Evolutionary conservation across 495 filamentous ascomycete species (phyloP), one percentile per base, ranked within the genome.

Genomic region (Penicillium macrosclerotiorum): DNA sequence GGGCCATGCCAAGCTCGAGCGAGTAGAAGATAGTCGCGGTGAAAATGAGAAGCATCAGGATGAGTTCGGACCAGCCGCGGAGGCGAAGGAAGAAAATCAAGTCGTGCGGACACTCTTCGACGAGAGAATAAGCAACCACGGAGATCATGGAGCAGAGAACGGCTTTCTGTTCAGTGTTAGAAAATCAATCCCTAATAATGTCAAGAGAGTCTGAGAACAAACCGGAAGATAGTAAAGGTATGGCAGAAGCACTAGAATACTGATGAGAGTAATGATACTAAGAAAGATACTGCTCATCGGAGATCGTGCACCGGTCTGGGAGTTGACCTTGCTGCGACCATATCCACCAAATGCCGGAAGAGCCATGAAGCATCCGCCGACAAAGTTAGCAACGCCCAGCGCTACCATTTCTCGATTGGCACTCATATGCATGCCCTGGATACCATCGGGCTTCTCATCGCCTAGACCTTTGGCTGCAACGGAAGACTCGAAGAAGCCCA

Each of bases 401-500:
- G 94, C 92, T 8, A 97, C 87, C 51, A 99, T 83, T 61, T 99
- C 93, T 16, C 93, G 81, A 57, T 99, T 99, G 1, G 93, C 82
- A 59, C 89, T 95, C 35, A 97, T 74, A 24, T 83, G 71, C 58
- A 94, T 85, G 19, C 82, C 86, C 45, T 87, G 78, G 32, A 90
- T 74, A 24, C 83, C 83, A 52, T 80, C 76, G 8, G 62, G 58
- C 13, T 69, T 64, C 14, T 74, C 72, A 35, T 84, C 81, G 6
- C 85, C 87, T 2, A 99, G 68, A 45, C 85, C 88, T 67, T 97
- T 97, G 23, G 93, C 94, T 1, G 93, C 93, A n/a, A 99, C 90
- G 0, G 90, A 95, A 19, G 89, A 95, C 71, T 99, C 93, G 55
- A 99, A 99, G 74, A 99, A 99, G 14, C 93, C 93, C 5, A 99